A percentile compares a stretch with the other conserved stretches of the same genome.
These are phyloP conservation scores for Mallotus repandus DNA, from an alignment of 441 rosid species.

Conservation along the genomic window DNA sequence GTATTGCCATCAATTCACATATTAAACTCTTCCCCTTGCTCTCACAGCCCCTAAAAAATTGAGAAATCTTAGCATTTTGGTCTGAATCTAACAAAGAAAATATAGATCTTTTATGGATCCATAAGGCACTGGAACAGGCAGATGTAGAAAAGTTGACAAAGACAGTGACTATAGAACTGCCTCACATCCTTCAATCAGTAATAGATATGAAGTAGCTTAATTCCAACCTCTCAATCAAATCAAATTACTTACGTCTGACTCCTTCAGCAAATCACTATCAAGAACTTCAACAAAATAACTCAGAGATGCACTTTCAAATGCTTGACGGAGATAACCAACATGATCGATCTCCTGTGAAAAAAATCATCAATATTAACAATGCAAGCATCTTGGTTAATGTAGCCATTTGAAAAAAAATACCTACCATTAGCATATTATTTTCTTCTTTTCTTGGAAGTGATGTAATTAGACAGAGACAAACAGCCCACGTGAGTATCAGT, in stretches of 20 bases:
- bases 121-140: background rate
- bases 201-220: background rate
- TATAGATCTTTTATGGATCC: background rate
- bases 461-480: constrained; percentile 77
- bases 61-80: background rate
- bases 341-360: constrained; percentile 83
- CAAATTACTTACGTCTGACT: constrained; percentile 68
- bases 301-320: constrained; percentile 81
- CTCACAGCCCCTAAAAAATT: background rate
- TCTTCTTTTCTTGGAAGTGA: constrained; percentile 84
- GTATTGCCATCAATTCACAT: background rate
- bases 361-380: constrained; percentile 16
- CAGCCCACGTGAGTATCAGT: constrained; percentile 90
- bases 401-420: constrained; percentile 24
- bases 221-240: background rate
- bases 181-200: background rate
- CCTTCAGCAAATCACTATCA: constrained; percentile 66
- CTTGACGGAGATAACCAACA: constrained; percentile 83
- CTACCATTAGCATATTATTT: constrained; percentile 57
- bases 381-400: constrained; percentile 20
- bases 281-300: constrained; percentile 73
- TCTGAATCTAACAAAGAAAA: constrained; percentile 2
- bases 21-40: background rate
- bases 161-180: background rate
- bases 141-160: background rate